Base-by-base conservation (phyloP, 139 green algal genomes). In the Chlamydomonas incerta region DNA sequence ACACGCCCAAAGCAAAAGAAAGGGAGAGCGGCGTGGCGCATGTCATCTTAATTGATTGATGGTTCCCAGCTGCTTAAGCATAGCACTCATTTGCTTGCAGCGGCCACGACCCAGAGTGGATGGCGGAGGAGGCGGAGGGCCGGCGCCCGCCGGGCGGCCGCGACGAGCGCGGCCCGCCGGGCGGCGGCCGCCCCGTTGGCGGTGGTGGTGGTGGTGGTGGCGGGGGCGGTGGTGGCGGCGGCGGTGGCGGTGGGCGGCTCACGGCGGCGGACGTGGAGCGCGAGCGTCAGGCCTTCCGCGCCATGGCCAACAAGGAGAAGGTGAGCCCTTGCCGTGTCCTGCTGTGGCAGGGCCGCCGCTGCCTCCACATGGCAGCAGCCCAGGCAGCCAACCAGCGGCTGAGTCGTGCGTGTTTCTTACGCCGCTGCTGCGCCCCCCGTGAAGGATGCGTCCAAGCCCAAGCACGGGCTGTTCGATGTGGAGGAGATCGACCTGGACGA, bases 401-500 rank as follows among this genome's bases (percentile, higher is more conserved):
- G n/a, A n/a, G n/a, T n/a, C n/a, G n/a, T n/a, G n/a, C 41, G 41
- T 50, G 41, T 50, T 50, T 8, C 41, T 5, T 5, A 5, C 41
- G 41, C 41, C 41, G 41, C 41, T 8, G 41, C 41, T 8, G 41
- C 41, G 41, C 8, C 8, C 6, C 41, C 6, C 41, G 8, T 50
- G 23, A 41, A 85, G 80, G 80, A 85, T 11, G 50, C 33, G 20
- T 17, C 33, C 47, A 85, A 85, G n/a, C 23, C 67, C 8, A 85
- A 85, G 66, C 67, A 76, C 47, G 67, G 66, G 8, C n/a, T 85
- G 50, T 76, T 76, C 29, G 80, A 76, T 34, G 33, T 60, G 23
- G 80, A 85, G 33, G 80, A 85, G 80, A 85, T 85, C 14, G 80
- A 85, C 66, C 37, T 85, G 52, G 80, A 76, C 52, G 80, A 85